These are phyloP conservation scores for Macrophomina phaseolina DNA, from an alignment of 2,329 filamentous ascomycete genomes.

Conservation along the genomic window DNA sequence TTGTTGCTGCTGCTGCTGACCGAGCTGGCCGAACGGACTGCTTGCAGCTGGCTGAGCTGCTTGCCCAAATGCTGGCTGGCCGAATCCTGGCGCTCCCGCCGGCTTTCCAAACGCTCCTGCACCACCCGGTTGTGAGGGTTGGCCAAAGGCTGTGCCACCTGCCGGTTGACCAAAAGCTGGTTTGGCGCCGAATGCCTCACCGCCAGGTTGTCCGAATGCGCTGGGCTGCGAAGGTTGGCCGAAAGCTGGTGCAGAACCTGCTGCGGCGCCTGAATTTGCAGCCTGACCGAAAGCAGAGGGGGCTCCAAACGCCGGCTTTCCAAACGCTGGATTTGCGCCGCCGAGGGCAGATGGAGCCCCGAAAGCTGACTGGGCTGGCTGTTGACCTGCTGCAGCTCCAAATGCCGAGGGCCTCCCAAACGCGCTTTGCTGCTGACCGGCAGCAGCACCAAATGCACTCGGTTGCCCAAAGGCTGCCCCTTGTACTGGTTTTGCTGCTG, in stretches of 20 bases:
- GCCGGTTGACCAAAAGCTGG: constrained; percentile 43
- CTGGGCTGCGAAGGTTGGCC: constrained; percentile 32
- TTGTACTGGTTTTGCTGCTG: constrained; percentile 8
- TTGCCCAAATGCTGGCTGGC: constrained; percentile 28
- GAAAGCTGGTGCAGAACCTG: constrained; percentile 29
- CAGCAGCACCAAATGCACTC: constrained; percentile 7
- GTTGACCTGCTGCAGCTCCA: constrained; percentile 11
- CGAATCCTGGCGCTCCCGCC: constrained; percentile 39
- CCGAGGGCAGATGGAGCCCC: constrained; percentile 6
- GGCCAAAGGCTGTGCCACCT: constrained; percentile 36
- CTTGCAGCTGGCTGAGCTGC: constrained; percentile 34
- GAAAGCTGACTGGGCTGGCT: constrained; percentile 4
- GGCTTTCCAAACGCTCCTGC: constrained; percentile 38
- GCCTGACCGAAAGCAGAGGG: constrained; percentile 36
- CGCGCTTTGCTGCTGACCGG: constrained; percentile 16
- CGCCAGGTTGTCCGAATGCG: constrained; percentile 31
- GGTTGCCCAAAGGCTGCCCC: constrained; percentile 12
- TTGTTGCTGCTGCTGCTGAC: constrained; percentile 29
- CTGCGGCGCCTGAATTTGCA: constrained; percentile 24
- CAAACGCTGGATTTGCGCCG: constrained; percentile 33
- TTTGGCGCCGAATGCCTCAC: constrained; percentile 34
- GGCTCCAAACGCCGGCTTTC: constrained; percentile 31
- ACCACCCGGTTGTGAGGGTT: constrained; percentile 30
- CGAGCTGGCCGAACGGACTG: constrained; percentile 25
- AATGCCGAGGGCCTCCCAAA: constrained; percentile 29